Percentiles rank a stretch among this genome's conserved stretches.
These are phyloP conservation scores for Angophora floribunda DNA, from an alignment of 345 rosid genomes.

Conservation along the genomic window DNA sequence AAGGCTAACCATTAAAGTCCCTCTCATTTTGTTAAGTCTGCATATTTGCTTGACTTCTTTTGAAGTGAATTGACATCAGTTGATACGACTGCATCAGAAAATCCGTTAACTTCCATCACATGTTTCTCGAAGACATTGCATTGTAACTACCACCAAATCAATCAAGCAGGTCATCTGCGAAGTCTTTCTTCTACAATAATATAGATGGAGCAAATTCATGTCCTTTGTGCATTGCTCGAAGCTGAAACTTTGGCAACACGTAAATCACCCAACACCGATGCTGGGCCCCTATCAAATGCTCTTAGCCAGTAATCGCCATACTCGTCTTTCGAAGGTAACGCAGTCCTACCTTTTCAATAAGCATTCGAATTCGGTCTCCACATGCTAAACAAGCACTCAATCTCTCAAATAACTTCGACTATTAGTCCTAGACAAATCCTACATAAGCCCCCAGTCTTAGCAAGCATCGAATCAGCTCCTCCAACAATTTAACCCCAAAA, in stretches of 20 bases:
- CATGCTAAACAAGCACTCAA: neutral
- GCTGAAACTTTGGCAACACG: neutral
- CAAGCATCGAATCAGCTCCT: neutral
- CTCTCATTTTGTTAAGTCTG: neutral
- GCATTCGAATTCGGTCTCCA: neutral
- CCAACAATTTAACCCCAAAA: neutral
- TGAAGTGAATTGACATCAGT: neutral
- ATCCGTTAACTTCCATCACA: neutral
- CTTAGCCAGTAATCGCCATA: neutral
- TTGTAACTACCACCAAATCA: neutral
- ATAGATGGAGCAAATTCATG: neutral
- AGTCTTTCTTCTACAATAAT: neutral
- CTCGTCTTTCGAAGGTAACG: neutral
- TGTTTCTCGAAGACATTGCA: neutral
- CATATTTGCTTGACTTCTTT: neutral
- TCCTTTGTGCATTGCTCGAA: neutral
- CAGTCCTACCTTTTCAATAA: neutral
- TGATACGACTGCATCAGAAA: rapidly evolving
- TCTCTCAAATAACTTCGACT: neutral
- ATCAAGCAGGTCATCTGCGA: neutral
- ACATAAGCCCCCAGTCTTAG: neutral
- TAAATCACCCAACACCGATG: rapidly evolving
- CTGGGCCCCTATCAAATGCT: neutral
- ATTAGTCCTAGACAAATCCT: neutral
- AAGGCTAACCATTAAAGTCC: neutral